A percentile compares a stretch with the other conserved stretches of the same genome.
These are phyloP conservation scores for Stagonosporopsis chrysanthemi DNA, from an alignment of 2,329 filamentous ascomycete species.

Conservation along the genomic window DNA sequence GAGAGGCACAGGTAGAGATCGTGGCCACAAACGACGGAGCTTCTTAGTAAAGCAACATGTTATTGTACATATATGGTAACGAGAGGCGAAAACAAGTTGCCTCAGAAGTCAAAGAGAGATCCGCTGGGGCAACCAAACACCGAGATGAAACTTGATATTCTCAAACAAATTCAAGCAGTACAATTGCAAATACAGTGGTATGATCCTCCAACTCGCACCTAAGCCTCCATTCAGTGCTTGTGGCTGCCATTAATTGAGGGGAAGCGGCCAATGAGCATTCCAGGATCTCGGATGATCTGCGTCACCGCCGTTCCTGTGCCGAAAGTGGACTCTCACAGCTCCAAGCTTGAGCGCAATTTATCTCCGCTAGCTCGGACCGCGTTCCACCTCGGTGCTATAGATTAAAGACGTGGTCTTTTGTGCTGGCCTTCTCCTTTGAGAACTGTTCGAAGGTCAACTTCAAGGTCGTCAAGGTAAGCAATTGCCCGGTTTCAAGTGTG, in stretches of 20 bases:
- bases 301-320: conserved; percentile 16
- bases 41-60: conserved; percentile 14
- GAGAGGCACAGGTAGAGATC: conserved; percentile 37
- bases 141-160: neutral
- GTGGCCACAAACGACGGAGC: conserved; percentile 27
- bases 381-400: conserved; percentile 8
- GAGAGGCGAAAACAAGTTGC: neutral
- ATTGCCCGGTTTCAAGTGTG: neutral
- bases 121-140: neutral
- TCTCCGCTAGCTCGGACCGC: conserved; percentile 22
- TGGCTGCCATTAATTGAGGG: conserved; percentile 1
- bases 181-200: conserved; percentile 2
- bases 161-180: neutral
- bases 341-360: conserved; percentile 18
- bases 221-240: conserved; percentile 15
- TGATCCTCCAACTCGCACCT: neutral
- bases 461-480: neutral
- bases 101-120: neutral
- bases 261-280: conserved; percentile 8
- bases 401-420: conserved; percentile 12
- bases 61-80: neutral
- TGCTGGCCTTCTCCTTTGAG: neutral
- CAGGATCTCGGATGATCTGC: conserved; percentile 13
- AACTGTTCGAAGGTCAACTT: neutral
- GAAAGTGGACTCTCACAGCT: conserved; percentile 16